Evolutionary conservation across 2,329 filamentous ascomycete genomes (phyloP), one percentile per base, ranked within the genome.

Genomic region (Exophiala alcalophila): DNA sequence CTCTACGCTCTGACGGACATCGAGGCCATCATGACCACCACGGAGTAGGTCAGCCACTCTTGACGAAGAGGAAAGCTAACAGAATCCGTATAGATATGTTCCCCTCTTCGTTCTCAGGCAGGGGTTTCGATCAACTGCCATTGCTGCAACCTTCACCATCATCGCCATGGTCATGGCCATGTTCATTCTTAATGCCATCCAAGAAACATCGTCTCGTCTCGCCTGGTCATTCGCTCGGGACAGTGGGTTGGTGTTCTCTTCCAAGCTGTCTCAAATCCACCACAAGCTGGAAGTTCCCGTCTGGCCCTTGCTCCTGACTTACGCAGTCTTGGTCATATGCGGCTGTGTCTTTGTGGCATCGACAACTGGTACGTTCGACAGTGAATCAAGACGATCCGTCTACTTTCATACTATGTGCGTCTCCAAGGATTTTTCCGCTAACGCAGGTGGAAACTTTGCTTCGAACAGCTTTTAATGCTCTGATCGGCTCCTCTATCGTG

Each of bases 401-500:
- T n/a, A n/a, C n/a, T n/a, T n/a, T n/a, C n/a, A n/a, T n/a, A n/a
- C n/a, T n/a, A n/a, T n/a, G n/a, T n/a, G n/a, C n/a, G n/a, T n/a
- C n/a, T n/a, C n/a, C n/a, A n/a, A n/a, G n/a, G n/a, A n/a, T n/a
- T n/a, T n/a, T n/a, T n/a, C n/a, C n/a, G n/a, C n/a, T n/a, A n/a
- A n/a, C n/a, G n/a, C n/a, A n/a, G n/a, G n/a, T n/a, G n/a, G n/a
- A n/a, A n/a, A n/a, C n/a, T n/a, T 20, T 24, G 18, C 9, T 12
- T 25, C 12, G 16, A 4, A 23, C 18, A 11, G 76, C 74, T 3
- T 80, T 80, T 59, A 67, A 71, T 50, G 74, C 76, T 51, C 67
- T 80, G 18, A 70, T 77, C 4, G 74, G 74, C 20, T 77, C 73
- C 26, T 79, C 77, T 57, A 73, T 78, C 45, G 73, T 77, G 50